These are phyloP conservation scores for Dryadomyces sulphureus DNA, from an alignment of 2,329 filamentous ascomycete species.

Conservation along the genomic window DNA sequence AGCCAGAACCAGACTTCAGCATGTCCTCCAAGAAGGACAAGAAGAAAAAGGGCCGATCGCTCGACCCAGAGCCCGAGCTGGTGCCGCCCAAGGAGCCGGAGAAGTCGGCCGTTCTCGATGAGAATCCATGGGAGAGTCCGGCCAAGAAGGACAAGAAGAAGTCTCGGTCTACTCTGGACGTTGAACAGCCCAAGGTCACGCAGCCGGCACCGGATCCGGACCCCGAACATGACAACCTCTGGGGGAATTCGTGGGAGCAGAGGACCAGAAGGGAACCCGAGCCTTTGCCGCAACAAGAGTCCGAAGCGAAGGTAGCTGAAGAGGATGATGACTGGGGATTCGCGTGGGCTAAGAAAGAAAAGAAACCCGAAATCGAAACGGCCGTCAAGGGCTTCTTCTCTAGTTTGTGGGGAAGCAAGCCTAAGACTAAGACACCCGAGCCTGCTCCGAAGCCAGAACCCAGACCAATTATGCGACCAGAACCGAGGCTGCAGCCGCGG, in stretches of 20 bases:
- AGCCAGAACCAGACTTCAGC: neutral
- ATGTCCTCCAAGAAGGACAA: conserved; percentile 13
- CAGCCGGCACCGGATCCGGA: neutral
- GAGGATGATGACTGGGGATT: neutral
- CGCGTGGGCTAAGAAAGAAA: neutral
- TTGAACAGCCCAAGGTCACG: no score
- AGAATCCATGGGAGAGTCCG: conserved; percentile 19
- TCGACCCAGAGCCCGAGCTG: conserved; percentile 13
- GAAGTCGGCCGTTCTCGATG: conserved; percentile 1
- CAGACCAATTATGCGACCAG: no score
- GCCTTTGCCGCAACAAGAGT: neutral
- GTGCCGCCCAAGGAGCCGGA: conserved; percentile 7
- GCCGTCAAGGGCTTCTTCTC: neutral
- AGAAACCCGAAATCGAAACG: neutral
- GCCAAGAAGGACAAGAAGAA: conserved; percentile 14
- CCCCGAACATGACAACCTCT: neutral
- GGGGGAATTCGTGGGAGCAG: neutral
- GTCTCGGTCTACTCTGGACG: neutral
- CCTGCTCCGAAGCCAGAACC: neutral
- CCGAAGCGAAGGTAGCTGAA: neutral
- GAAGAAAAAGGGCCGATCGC: conserved; percentile 13
- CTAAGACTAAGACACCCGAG: neutral
- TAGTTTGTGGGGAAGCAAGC: neutral
- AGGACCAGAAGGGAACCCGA: neutral
- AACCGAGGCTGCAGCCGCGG: no score